Percentiles rank a stretch among this genome's conserved stretches.
phyloP scores from a whole-genome alignment of 257 asterid species.

The Solanum arcanum region DNA sequence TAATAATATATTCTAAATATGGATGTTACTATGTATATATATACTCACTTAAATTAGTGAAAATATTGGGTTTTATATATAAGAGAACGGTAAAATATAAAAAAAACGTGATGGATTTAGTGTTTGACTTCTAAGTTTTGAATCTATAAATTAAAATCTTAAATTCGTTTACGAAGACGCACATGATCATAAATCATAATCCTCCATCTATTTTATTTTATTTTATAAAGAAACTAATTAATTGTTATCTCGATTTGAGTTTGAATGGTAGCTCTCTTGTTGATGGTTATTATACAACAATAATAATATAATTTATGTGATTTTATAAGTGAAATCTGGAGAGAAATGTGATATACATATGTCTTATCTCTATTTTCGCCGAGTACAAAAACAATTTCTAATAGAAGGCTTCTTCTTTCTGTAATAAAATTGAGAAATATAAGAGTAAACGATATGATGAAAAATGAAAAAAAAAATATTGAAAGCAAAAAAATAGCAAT shows the following conservation, averaged over 20 bases:
- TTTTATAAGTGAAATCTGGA: neutral
- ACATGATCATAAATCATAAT: neutral
- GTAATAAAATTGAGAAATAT: neutral
- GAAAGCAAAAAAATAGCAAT: neutral
- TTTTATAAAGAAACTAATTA: neutral
- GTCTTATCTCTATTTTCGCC: rapidly evolving
- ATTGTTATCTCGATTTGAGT: neutral
- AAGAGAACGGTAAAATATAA: too few relatives aligned
- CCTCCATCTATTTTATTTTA: neutral
- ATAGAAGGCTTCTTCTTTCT: neutral
- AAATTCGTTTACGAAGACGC: rapidly evolving
- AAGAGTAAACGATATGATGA: neutral
- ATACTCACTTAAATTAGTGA: too few relatives aligned
- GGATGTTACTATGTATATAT: too few relatives aligned
- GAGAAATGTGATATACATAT: neutral
- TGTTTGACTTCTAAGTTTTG: too few relatives aligned
- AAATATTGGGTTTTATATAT: too few relatives aligned
- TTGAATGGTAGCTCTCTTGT: neutral
- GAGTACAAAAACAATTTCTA: rapidly evolving
- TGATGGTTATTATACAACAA: neutral
- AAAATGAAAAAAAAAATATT: neutral
- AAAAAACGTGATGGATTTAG: too few relatives aligned
- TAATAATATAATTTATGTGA: neutral
- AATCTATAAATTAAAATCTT: too few relatives aligned
- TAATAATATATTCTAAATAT: too few relatives aligned